phyloP scores from a whole-genome alignment of 768 basidiomycete genomes.

The Calocera cornea region DNA sequence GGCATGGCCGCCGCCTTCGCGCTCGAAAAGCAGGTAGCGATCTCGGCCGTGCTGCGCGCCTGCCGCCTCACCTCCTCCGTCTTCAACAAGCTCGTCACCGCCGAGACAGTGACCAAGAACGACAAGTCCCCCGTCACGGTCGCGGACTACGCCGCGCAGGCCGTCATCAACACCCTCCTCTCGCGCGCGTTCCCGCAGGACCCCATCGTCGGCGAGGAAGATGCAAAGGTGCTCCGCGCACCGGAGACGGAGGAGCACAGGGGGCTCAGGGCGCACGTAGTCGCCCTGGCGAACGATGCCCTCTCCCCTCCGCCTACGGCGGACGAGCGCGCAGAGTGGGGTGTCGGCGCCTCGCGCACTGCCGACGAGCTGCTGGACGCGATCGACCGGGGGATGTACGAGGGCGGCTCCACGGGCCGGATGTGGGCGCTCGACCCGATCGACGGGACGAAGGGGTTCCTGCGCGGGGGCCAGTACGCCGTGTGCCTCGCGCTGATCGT shows the following conservation, averaged over 20 bases:
- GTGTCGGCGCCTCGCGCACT: constrained; percentile 47
- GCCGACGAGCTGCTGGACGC: constrained; percentile 56
- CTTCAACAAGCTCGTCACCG: constrained; percentile 70
- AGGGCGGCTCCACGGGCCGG: constrained; percentile 59
- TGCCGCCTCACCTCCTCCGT: constrained; percentile 72
- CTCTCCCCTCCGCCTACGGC: constrained; percentile 40
- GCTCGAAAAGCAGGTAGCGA: constrained; percentile 64
- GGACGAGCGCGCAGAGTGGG: constrained; percentile 56
- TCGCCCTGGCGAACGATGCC: constrained; percentile 70
- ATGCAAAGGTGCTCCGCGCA: constrained; percentile 59
- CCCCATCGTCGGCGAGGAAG: constrained; percentile 89
- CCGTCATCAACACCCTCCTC: constrained; percentile 75
- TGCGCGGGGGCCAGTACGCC: constrained; percentile 85
- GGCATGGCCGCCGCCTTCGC: constrained; percentile 28
- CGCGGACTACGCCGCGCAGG: constrained; percentile 88
- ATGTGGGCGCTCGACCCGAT: constrained; percentile 85
- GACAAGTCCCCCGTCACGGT: constrained; percentile 93
- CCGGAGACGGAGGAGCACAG: constrained; percentile 27
- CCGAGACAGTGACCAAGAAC: constrained; percentile 75
- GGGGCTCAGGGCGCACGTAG: constrained; percentile 48
- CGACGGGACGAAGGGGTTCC: constrained; percentile 88
- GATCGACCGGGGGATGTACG: constrained; percentile 70
- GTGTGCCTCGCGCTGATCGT: constrained; percentile 79
- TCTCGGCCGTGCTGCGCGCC: constrained; percentile 77
- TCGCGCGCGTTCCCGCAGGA: constrained; percentile 65